These are phyloP conservation scores for Rhododendron mucronatum DNA, from an alignment of 148 eudicot genomes.

Conservation along the genomic window DNA sequence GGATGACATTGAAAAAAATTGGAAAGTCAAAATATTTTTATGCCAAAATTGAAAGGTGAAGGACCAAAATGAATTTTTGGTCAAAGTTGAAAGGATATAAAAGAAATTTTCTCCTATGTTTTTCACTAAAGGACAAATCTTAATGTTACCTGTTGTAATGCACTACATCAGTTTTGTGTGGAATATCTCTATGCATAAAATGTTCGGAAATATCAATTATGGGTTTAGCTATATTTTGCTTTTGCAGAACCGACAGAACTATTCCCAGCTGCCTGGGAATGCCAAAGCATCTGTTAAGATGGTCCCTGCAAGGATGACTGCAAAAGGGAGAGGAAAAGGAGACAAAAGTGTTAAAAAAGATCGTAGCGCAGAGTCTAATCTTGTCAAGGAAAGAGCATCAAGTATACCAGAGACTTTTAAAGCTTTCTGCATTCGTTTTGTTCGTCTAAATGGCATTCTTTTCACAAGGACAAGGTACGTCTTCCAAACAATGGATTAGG, in stretches of 20 bases:
- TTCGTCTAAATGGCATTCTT: slow-evolving; percentile 84
- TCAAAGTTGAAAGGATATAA: too few relatives aligned
- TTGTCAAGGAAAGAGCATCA: slow-evolving; percentile 41
- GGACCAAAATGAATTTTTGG: too few relatives aligned
- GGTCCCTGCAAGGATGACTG: slow-evolving; percentile 35
- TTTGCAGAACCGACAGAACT: slow-evolving; percentile 86
- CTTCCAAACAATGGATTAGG: not conserved
- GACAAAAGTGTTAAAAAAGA: slow-evolving; percentile 56
- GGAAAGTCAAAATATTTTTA: too few relatives aligned
- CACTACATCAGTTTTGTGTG: not conserved
- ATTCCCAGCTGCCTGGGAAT: slow-evolving; percentile 51
- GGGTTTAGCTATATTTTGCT: not conserved
- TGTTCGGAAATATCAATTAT: not conserved
- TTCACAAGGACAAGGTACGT: slow-evolving; percentile 93
- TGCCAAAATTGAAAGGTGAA: too few relatives aligned
- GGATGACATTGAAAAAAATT: too few relatives aligned
- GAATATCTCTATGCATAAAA: not conserved
- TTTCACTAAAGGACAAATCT: not conserved
- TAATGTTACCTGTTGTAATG: not conserved
- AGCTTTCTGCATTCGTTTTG: slow-evolving; percentile 60
- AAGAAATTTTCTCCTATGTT: too few relatives aligned
- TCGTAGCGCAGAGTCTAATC: slow-evolving; percentile 32
- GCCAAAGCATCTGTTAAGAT: slow-evolving; percentile 47
- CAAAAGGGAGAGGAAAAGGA: slow-evolving; percentile 67
- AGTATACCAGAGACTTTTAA: slow-evolving; percentile 41